Base-by-base conservation (phyloP, 768 basidiomycete genomes). In the Filobasidium floriforme region DNA sequence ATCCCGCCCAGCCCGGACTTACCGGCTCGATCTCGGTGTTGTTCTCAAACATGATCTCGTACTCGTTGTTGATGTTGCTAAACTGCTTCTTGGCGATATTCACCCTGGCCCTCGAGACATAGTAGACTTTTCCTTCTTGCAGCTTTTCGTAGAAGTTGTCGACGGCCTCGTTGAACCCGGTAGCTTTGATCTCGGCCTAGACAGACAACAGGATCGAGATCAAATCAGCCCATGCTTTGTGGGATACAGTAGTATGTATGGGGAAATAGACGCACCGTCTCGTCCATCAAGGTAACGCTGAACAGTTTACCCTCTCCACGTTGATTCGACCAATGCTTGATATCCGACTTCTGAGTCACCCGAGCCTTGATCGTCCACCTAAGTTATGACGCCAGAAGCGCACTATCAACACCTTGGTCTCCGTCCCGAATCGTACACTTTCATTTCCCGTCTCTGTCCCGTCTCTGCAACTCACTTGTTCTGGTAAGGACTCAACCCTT, bases 11-110 rank as follows among this genome's bases (percentile, higher is more conserved):
- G 7, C 3, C 11, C 49, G 41, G 4, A 63, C 82, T 51, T 65
- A 90, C 80, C 82, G 92, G 89, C 75, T 90, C 88, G 24, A 98
- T 82, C 67, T 89, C 89, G 0, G 92, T 92, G 65, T 85, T 83
- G 68, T 84, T 85, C 69, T 92, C 90, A n/a, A 99, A 82, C 60
- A 81, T 83, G 69, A 99, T 85, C 76, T 98, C 93, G 73, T 97
- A 98, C 74, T 98, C 93, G 75, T 93, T 96, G 69, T 83, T 80
- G 60, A 94, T 79, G 74, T 89, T 91, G 41, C 85, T 88, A 79
- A 94, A 99, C 79, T 96, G 93, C 80, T 92, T 97, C 82, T 96
- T 98, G 40, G 93, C 94, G 15, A 97, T 86, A 73, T 91, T 90
- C 74, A 98, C 88, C 59, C 90, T 85, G 6, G 89, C 96, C 75